A percentile compares a stretch with the other conserved stretches of the same genome.
These are phyloP conservation scores for Chlamydomonas sp. DNA, from an alignment of 139 green algal genomes.

Conservation along the genomic window DNA sequence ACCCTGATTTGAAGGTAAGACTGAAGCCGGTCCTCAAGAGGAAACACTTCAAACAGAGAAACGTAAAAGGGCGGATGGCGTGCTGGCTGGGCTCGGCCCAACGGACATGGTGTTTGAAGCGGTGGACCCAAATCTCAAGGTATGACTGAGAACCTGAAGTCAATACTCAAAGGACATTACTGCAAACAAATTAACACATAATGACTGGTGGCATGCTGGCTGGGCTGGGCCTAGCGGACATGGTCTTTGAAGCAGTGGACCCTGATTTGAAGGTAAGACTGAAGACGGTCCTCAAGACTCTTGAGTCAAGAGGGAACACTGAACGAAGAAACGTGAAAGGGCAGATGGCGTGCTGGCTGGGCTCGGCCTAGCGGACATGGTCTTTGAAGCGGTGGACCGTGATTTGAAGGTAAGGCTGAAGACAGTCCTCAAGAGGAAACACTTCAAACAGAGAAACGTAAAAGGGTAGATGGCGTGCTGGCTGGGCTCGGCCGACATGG, in stretches of 20 bases:
- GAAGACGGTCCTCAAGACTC: too few species aligned
- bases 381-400: slow-evolving; percentile 77
- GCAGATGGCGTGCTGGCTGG: slow-evolving; percentile 82
- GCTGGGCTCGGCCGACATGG: slow-evolving; percentile 72
- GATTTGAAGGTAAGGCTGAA: slow-evolving; percentile 59
- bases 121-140: slow-evolving; percentile 70
- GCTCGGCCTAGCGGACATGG: slow-evolving; percentile 67
- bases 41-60: too few species aligned
- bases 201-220: slow-evolving; percentile 86
- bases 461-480: slow-evolving; percentile 82
- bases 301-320: too few species aligned
- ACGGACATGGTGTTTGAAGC: slow-evolving; percentile 68
- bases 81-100: slow-evolving; percentile 81
- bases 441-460: too few species aligned
- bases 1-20: slow-evolving; percentile 61
- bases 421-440: too few species aligned
- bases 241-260: slow-evolving; percentile 78
- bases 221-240: slow-evolving; percentile 73
- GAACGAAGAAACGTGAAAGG: too few species aligned
- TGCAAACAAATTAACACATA: too few species aligned
- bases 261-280: slow-evolving; percentile 53
- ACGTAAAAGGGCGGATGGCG: slow-evolving; percentile 81
- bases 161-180: too few species aligned
- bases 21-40: too few species aligned
- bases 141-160: too few species aligned